Evolutionary conservation across 2,329 filamentous ascomycete species (phyloP), one percentile per base, ranked within the genome.

Genomic region (Knufia fluminis): DNA sequence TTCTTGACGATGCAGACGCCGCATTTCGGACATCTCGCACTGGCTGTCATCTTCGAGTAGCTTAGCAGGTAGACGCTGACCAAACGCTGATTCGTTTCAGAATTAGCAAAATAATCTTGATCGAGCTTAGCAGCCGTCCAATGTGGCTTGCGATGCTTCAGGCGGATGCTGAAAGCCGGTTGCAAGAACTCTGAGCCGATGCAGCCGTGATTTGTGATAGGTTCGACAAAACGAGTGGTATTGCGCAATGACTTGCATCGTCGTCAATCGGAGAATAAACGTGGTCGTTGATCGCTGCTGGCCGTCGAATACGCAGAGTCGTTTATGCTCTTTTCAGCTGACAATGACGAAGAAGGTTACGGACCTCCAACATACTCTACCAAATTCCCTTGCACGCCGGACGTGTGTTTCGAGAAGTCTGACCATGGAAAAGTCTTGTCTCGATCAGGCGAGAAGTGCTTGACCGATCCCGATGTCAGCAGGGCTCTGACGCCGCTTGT

Each of bases 81-180:
- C 45, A 48, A 48, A 35, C 14, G 7, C 33, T 16, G 14, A 31
- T 38, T 17, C 45, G 45, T 48, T 19, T 48, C 45, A 40, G 20
- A 14, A 24, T 39, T 16, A 20, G 33, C 44, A 35, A 3, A 19
- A 19, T 31, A 28, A 40, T 48, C 33, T 40, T 31, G 45, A 17
- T 19, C 22, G 16, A 17, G 33, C 17, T 39, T 19, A 28, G 33
- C n/a, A 48, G 19, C 22, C n/a, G 22, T 24, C 31, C 42, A 45
- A 45, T 45, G 42, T 45, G 42, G 31, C 26, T 45, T 45, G 42
- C 42, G n/a, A 45, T 33, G 14, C 31, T 16, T 44, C 23, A 3
- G 12, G 24, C 31, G 42, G 42, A 32, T 45, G 42, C 26, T 12
- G 6, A 6, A 9, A 12, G 26, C 42, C 20, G 42, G 26, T 45